A percentile compares a stretch with the other conserved stretches of the same genome.
Conservation (phyloP, 371 early-diverging fungal species). For the Mortierella sp. region DNA sequence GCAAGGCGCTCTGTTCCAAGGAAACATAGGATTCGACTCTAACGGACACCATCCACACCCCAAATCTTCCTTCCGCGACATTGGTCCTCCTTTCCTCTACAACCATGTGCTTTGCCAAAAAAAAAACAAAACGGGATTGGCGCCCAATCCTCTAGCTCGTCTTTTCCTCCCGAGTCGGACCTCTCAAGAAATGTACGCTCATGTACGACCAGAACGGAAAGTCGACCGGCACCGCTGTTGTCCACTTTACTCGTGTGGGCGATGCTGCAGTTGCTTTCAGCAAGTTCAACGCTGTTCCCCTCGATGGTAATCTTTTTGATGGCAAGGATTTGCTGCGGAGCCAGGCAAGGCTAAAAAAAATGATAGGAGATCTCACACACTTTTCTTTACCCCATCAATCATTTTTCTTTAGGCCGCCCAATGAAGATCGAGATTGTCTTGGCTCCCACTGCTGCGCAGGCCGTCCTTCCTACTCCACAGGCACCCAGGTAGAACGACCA, state of each 20-base stretch:
- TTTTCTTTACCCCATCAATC: not conserved
- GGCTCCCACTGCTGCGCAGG: slow-evolving; percentile 59
- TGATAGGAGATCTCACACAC: too few species aligned
- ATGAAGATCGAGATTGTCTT: slow-evolving; percentile 80
- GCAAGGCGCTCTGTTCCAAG: too few species aligned
- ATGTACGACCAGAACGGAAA: slow-evolving; percentile 76
- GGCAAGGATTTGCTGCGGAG: not conserved
- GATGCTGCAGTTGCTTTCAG: slow-evolving; percentile 70
- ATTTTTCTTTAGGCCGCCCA: slow-evolving; percentile 63
- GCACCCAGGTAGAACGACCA: slow-evolving; percentile 50
- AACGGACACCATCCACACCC: slow-evolving; percentile 18
- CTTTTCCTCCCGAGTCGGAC: slow-evolving; percentile 65
- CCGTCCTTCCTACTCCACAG: slow-evolving; percentile 26
- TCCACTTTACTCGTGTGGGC: slow-evolving; percentile 65
- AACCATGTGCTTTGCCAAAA: not conserved
- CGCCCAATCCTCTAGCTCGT: slow-evolving; percentile 40
- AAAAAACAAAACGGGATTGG: too few species aligned
- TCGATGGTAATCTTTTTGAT: slow-evolving; percentile 62
- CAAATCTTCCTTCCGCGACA: slow-evolving; percentile 2
- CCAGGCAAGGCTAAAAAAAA: not conserved
- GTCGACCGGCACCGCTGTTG: slow-evolving; percentile 77
- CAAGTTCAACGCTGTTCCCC: slow-evolving; percentile 74
- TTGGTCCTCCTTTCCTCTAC: not conserved
- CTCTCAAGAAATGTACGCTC: slow-evolving; percentile 70
- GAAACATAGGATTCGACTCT: slow-evolving; percentile 17